Evolutionary conservation across 805 yeast genomes (phyloP), one percentile per base, ranked within the genome.

Genomic region (Kuraishia molischiana): DNA sequence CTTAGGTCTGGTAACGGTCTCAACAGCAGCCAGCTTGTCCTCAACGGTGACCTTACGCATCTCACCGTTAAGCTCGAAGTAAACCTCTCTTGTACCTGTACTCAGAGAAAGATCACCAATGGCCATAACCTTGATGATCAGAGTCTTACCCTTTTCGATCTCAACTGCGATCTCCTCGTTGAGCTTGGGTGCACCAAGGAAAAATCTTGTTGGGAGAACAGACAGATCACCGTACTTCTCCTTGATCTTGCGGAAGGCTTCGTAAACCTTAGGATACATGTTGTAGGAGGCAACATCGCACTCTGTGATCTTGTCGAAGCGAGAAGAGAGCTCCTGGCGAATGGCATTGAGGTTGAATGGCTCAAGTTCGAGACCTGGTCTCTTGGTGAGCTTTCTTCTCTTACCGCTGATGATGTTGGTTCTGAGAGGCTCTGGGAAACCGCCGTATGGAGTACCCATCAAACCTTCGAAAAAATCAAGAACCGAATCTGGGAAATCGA

Each of bases 361-460:
- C 39, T 78, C 74, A 58, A 92, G 69, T 52, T 77, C 78, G 58
- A 90, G 75, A 46, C 99, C 99, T 32, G 99, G 98, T 66, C 99
- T 80, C 49, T 70, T 66, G 44, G 78, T 75, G 63, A 92, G 75
- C 66, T 86, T 86, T 66, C 84, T 79, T 68, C 98, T 83, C 79
- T 87, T 87, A 60, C 89, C 94, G 53, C 79, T 77, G 55, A 92
- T 77, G 45, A 92, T 74, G 61, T 89, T 85, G 29, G 95, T 72
- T 67, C 99, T 80, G 63, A 92, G 72, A 29, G 99, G 98, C 67
- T 92, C 99, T 42, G 99, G 98, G 95, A 92, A 92, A 6, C 99
- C 99, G 49, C 98, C 99, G 59, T 85, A 86, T 55, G 99, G 99
- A 49, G 92, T 92, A 59, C 99, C 99, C 85, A 92, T 92, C 60